These are phyloP conservation scores for Vaccinium darrowii DNA, from an alignment of 148 eudicot genomes.

Conservation along the genomic window DNA sequence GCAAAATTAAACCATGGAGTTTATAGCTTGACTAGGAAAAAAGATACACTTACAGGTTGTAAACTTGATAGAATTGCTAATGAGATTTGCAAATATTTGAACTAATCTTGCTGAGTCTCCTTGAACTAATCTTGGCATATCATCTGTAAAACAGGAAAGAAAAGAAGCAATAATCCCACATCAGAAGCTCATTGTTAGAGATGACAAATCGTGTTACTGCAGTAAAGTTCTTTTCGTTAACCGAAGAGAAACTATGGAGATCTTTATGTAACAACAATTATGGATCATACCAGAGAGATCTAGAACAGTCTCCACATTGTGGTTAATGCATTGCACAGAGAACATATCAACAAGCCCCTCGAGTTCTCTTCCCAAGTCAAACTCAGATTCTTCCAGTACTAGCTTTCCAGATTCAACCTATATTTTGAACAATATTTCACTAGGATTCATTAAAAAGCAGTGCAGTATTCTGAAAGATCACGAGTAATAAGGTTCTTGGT, in stretches of 20 bases:
- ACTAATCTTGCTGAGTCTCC: constrained; percentile 95
- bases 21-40: neutral
- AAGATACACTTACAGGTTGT: constrained; percentile 63
- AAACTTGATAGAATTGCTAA: constrained; percentile 94
- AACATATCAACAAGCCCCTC: constrained; percentile 98
- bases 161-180: neutral
- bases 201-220: neutral
- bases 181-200: neutral
- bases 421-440: neutral
- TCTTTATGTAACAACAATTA: neutral
- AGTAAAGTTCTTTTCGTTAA: neutral
- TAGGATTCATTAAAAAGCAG: neutral
- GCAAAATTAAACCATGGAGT: neutral
- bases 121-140: constrained; percentile 80
- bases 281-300: constrained; percentile 72
- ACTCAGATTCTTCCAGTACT: constrained; percentile 81
- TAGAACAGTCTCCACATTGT: constrained; percentile 81
- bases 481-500: neutral
- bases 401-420: constrained; percentile 98
- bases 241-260: constrained; percentile 2
- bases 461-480: neutral
- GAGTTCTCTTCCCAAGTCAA: constrained; percentile 87
- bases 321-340: constrained; percentile 91
- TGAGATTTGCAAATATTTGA: constrained; percentile 93
- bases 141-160: constrained; percentile 52